These are phyloP conservation scores for Trichophyton simii DNA, from an alignment of 2,329 filamentous ascomycete species.

Conservation along the genomic window DNA sequence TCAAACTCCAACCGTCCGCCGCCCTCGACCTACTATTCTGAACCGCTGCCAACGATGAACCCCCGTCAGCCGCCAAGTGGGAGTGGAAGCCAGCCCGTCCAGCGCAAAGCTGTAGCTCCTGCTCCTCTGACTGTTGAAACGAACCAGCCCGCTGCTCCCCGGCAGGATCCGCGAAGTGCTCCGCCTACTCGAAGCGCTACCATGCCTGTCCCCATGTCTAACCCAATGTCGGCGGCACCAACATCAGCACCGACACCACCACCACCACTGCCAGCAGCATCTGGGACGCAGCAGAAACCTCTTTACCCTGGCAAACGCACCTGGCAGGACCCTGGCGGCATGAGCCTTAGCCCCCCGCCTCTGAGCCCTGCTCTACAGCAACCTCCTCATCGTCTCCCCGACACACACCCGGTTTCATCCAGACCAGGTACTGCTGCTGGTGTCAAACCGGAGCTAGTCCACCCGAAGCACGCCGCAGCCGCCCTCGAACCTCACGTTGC, in stretches of 20 bases:
- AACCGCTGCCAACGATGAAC: constrained; percentile 6
- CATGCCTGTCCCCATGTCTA: constrained; percentile 20
- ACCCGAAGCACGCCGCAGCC: constrained; percentile 7
- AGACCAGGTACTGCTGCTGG: constrained; percentile 20
- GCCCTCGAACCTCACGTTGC: not conserved
- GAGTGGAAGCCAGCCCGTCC: not conserved
- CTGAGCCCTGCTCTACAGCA: constrained; percentile 10
- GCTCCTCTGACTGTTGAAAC: not conserved
- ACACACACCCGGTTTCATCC: constrained; percentile 11
- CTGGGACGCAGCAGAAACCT: constrained; percentile 10
- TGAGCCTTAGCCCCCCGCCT: constrained; percentile 3
- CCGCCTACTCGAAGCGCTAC: constrained; percentile 23
- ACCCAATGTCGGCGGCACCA: not conserved
- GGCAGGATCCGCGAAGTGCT: constrained; percentile 17
- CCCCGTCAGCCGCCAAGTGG: not conserved
- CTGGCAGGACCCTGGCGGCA: constrained; percentile 21
- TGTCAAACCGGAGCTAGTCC: constrained; percentile 12
- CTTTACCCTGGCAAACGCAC: constrained; percentile 26
- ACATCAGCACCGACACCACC: no score
- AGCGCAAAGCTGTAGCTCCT: not conserved
- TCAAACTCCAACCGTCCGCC: constrained; percentile 26
- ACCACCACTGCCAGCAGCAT: no score
- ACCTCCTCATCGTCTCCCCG: not conserved
- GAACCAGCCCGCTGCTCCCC: constrained; percentile 4
- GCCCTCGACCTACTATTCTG: constrained; percentile 17